These are phyloP conservation scores for Stephanodiscus triporus DNA, from an alignment of 108 stramenopile genomes.

Conservation along the genomic window DNA sequence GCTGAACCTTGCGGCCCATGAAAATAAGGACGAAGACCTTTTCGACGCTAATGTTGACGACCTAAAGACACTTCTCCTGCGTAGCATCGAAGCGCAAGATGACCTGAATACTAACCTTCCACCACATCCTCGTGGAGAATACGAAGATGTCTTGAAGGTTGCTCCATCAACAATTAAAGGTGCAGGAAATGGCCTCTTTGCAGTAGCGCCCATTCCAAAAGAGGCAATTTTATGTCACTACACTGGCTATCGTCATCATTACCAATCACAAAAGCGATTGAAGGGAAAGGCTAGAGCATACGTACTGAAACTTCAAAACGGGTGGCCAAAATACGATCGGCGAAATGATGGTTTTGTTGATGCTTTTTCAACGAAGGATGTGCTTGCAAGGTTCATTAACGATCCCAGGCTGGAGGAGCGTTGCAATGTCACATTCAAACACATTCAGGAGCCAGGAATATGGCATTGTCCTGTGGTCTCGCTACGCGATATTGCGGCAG, in stretches of 20 bases:
- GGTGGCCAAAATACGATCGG: constrained; percentile 38
- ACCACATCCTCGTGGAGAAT: constrained; percentile 30
- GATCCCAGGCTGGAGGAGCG: constrained; percentile 32
- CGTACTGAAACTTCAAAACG: constrained; percentile 42
- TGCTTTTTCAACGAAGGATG: constrained; percentile 26
- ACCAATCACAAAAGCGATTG: constrained; percentile 46
- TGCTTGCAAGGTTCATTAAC: constrained; percentile 44
- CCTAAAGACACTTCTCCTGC: constrained; percentile 23
- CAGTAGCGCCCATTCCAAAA: constrained; percentile 23
- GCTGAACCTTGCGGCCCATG: constrained; percentile 31
- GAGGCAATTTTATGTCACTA: constrained; percentile 36
- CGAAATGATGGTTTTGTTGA: constrained; percentile 50
- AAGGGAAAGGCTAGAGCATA: constrained; percentile 27
- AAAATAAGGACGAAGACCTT: constrained; percentile 33
- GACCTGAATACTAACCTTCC: constrained; percentile 44
- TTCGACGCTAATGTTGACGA: constrained; percentile 28
- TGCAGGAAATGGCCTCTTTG: constrained; percentile 43
- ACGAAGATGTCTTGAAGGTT: constrained; percentile 26
- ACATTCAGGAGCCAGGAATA: constrained; percentile 33
- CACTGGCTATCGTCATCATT: constrained; percentile 45
- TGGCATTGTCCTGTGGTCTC: constrained; percentile 65
- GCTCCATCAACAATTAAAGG: constrained; percentile 38
- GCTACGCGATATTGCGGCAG: constrained; percentile 60
- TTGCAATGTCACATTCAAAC: constrained; percentile 44
- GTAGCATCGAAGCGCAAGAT: constrained; percentile 44